Base-by-base conservation (phyloP, 2,329 filamentous ascomycete genomes). In the Talaromyces amestolkiae region DNA sequence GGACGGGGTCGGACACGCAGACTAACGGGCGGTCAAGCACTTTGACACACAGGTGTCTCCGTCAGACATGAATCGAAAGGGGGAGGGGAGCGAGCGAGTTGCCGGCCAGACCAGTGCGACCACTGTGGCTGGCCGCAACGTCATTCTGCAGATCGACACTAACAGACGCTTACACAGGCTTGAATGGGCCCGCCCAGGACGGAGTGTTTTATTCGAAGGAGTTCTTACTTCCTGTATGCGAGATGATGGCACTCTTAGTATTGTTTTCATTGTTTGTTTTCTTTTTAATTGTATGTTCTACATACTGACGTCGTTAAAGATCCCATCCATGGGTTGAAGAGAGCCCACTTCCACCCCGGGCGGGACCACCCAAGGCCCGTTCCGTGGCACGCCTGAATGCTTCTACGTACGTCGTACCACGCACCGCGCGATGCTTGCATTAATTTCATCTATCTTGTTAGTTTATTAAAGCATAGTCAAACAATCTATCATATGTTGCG, bases 61-160 rank as follows among this genome's bases (percentile, higher is more conserved):
- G 11, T 58, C 37, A 58, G 27, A 41, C 35, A 19, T 24, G 33
- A 58, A 17, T 43, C 15, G 17, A 5, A 37, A 8, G 2, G 22
- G n/a, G 4, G 3, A 35, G 51, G n/a, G 27, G 27, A 54, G n/a
- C 11, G 27, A n/a, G 49, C 49, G 24, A 53, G 15, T n/a, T n/a
- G 49, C 35, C 7, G 19, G 54, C 19, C 54, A 58, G 35, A 58
- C 35, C 13, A 54, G 24, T 17, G 24, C 31, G 17, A 56, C 27
- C 10, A 13, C 22, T 7, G 33, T 37, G 54, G 35, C 35, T 59
- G 56, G 15, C 37, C 22, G 22, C 19, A 41, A 58, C 56, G 56
- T 59, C 56, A 59, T 59, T 59, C 22, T 59, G 56, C 56, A 59
- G 51, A 35, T 37, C 31, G 51, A 31, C 47, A 10, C 47, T 54